Base-by-base conservation (phyloP, 805 yeast species). In the Saturnispora galanensis region DNA sequence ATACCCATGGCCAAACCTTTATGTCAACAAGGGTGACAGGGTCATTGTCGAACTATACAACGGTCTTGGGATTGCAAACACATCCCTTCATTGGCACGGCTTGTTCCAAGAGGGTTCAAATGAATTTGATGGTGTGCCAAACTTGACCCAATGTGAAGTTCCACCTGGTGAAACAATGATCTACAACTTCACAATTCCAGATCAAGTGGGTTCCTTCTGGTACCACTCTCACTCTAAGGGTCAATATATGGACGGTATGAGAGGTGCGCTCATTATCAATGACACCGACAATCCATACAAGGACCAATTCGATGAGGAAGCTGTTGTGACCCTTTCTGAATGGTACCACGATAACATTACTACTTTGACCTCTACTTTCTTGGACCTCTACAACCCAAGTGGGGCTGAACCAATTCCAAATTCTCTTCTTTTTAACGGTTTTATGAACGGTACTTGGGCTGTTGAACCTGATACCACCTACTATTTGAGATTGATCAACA, bases 371-470 rank as follows among this genome's bases (percentile, higher is more conserved):
- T 67, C 71, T 13, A 47, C 55, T 32, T 89, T 93, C 68, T 59
- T 88, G 69, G 76, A 67, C 52, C 61, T 80, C 50, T 79, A 71
- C 69, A 93, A 93, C 65, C 98, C 98, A 47, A 86, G 96, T 9
- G 98, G 98, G 58, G 96, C 97, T 37, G 98, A 93, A 68, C 98
- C 98, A 42, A 80, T 93, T 54, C 98, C 98, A 8, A 83, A 84
- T 52, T 70, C 74, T 60, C 64, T 84, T 54, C 72, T 93, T 55
- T 70, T 88, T 63, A 90, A 90, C 67, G 87, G 88, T 59, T 81
- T 95, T 10, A 74, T 71, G 57, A 82, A 84, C 64, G 68, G 74
- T 57, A 76, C 89, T n/a, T 78, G 87, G 83, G 52, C 66, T 8
- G 94, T 90, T 45, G 59, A 84, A 67, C 95, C 97, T 7, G 78